phyloP scores from a whole-genome alignment of 2,329 filamentous ascomycete species.

The Cladosporium halotolerans region DNA sequence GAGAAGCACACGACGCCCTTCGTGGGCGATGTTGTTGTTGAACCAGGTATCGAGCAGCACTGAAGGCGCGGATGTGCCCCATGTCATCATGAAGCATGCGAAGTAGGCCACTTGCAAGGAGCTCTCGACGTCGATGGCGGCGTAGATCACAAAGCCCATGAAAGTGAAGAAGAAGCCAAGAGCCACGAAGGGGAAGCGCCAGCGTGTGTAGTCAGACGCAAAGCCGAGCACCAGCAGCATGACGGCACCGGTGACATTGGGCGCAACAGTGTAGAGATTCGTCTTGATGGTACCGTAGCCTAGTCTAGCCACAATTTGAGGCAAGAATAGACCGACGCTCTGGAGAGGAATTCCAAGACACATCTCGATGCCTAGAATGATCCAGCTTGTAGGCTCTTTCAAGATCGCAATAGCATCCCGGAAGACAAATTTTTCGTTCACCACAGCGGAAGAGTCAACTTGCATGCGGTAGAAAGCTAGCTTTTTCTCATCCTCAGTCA shows the following conservation, averaged over 20 bases:
- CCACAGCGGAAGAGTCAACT: conserved; percentile 63
- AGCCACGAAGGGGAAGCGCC: conserved; percentile 68
- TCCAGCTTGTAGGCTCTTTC: conserved; percentile 48
- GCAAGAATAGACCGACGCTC: conserved; percentile 52
- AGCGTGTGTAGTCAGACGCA: conserved; percentile 57
- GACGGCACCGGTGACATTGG: conserved; percentile 66
- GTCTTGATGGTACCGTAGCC: conserved; percentile 56
- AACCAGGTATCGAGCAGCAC: conserved; percentile 66
- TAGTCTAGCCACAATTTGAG: conserved; percentile 50
- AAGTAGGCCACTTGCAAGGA: conserved; percentile 65
- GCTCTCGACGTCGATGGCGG: conserved; percentile 56
- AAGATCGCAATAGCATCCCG: conserved; percentile 49
- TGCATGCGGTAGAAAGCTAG: conserved; percentile 69
- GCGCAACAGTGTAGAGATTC: conserved; percentile 76
- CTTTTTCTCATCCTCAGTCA: conserved; percentile 58
- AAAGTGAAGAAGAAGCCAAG: conserved; percentile 69
- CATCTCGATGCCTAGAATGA: conserved; percentile 51
- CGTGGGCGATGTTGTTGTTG: conserved; percentile 77
- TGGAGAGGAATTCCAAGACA: conserved; percentile 55
- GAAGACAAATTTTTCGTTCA: conserved; percentile 51
- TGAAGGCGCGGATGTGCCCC: conserved; percentile 67
- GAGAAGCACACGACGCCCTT: conserved; percentile 63
- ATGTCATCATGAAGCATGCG: conserved; percentile 76
- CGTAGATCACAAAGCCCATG: conserved; percentile 72
- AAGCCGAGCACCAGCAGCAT: conserved; percentile 70